phyloP scores from a whole-genome alignment of 2,329 filamentous ascomycete genomes.

The Botrytis elliptica region DNA sequence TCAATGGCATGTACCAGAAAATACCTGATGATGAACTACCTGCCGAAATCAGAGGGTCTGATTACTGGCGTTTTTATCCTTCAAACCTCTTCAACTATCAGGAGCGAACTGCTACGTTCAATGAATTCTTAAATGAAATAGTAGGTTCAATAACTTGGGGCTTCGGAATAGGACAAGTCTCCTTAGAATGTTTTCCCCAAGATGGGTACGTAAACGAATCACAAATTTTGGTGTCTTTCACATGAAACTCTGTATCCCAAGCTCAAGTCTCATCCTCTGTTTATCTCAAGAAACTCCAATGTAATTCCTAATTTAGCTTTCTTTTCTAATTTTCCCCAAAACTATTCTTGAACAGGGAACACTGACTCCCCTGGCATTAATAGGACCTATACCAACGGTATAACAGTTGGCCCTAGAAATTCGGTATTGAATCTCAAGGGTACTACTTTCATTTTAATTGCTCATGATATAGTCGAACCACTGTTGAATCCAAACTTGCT shows the following conservation, averaged over 20 bases:
- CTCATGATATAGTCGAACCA: background rate
- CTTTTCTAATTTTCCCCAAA: background rate
- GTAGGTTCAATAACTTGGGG: background rate
- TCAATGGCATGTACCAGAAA: background rate
- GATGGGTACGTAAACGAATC: background rate
- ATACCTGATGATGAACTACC: background rate
- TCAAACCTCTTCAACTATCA: background rate
- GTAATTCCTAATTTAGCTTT: background rate
- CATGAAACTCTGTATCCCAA: background rate
- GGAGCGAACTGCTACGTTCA: background rate
- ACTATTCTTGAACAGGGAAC: background rate
- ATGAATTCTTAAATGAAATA: background rate
- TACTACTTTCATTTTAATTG: background rate
- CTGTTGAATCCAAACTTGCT: background rate
- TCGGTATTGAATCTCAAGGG: background rate
- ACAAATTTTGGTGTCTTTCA: background rate
- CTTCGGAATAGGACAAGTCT: background rate
- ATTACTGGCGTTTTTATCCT: background rate
- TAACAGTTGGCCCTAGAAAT: background rate
- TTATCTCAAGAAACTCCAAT: background rate
- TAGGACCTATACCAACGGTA: background rate
- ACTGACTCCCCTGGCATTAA: background rate
- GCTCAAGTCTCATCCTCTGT: background rate
- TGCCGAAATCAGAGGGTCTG: background rate
- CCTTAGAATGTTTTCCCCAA: background rate